Percentiles rank a stretch among this genome's conserved stretches.
Evolutionary conservation across 2,329 filamentous ascomycete species (phyloP).

Genomic region (Falciphora oryzae): DNA sequence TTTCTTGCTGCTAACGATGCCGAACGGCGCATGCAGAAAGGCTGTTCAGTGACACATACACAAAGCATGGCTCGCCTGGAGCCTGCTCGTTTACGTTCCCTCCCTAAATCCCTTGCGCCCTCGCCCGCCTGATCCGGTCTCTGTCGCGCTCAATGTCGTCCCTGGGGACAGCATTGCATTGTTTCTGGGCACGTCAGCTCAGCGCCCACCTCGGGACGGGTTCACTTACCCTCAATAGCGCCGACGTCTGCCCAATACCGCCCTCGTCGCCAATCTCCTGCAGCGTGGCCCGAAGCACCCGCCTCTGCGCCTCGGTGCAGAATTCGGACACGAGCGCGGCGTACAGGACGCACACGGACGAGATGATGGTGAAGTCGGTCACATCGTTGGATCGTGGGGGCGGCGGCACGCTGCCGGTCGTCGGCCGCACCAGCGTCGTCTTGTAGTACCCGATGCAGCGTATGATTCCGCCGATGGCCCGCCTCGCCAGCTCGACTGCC

Average conservation of each 20-base stretch:
- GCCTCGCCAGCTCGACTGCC: not conserved
- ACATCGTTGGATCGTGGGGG: not conserved
- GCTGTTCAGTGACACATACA: too few relatives aligned
- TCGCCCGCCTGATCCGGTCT: not conserved
- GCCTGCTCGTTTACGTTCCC: not conserved
- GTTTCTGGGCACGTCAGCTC: not conserved
- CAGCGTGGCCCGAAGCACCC: not conserved
- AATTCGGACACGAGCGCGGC: slow-evolving; percentile 1
- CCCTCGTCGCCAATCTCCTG: not conserved
- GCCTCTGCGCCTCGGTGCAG: not conserved
- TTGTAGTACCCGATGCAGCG: not conserved
- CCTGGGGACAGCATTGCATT: not conserved
- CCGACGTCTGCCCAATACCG: not conserved
- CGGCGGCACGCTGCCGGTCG: not conserved
- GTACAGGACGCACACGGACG: not conserved
- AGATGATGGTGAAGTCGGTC: not conserved
- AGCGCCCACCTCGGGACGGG: too few relatives aligned
- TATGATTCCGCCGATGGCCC: not conserved
- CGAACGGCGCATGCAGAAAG: too few relatives aligned
- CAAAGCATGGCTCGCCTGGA: not conserved
- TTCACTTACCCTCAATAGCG: slow-evolving; percentile 7
- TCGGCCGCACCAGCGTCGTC: not conserved
- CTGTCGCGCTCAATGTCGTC: slow-evolving; percentile 8
- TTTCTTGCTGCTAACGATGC: too few relatives aligned
- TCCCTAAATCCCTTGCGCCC: not conserved